phyloP scores from a whole-genome alignment of 2,329 filamentous ascomycete genomes.

The Trichoderma brevicompactum region DNA sequence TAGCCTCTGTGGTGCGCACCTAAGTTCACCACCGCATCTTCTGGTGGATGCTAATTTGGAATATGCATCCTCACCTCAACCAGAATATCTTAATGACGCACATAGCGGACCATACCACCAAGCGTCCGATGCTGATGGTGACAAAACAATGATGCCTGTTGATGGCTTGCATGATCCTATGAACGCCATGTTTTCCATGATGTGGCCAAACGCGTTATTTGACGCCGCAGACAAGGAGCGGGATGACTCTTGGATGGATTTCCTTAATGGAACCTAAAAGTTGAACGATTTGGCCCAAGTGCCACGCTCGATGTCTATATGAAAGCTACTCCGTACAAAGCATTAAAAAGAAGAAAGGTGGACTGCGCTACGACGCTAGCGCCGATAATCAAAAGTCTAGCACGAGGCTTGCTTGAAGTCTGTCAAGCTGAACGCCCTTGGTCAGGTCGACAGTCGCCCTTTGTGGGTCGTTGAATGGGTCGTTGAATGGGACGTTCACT shows the following conservation, averaged over 20 bases:
- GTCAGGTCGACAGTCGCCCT: too few relatives aligned
- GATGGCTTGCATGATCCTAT: slow-evolving; percentile 50
- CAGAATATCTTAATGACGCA: neutral
- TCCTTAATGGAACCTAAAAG: slow-evolving; percentile 11
- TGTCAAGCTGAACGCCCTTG: too few relatives aligned
- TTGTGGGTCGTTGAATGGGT: too few relatives aligned
- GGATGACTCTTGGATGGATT: slow-evolving; percentile 20
- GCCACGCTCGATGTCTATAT: too few relatives aligned
- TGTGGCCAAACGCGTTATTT: slow-evolving; percentile 51
- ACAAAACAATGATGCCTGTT: slow-evolving; percentile 33
- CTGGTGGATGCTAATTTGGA: neutral
- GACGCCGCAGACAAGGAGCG: neutral
- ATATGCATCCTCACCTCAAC: neutral
- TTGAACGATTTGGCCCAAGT: too few relatives aligned
- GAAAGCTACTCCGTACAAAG: too few relatives aligned
- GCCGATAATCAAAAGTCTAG: too few relatives aligned
- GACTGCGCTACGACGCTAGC: too few relatives aligned
- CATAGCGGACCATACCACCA: neutral
- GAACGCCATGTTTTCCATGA: slow-evolving; percentile 49
- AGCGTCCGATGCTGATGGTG: slow-evolving; percentile 22
- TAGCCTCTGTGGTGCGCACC: slow-evolving; percentile 47
- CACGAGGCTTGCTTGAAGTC: too few relatives aligned
- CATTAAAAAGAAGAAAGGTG: too few relatives aligned
- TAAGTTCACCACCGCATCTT: slow-evolving; percentile 32
- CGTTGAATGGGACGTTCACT: too few relatives aligned